Evolutionary conservation across 108 stramenopile genomes (phyloP), one percentile per base, ranked within the genome.

Genomic region (Skeletonema potamos): DNA sequence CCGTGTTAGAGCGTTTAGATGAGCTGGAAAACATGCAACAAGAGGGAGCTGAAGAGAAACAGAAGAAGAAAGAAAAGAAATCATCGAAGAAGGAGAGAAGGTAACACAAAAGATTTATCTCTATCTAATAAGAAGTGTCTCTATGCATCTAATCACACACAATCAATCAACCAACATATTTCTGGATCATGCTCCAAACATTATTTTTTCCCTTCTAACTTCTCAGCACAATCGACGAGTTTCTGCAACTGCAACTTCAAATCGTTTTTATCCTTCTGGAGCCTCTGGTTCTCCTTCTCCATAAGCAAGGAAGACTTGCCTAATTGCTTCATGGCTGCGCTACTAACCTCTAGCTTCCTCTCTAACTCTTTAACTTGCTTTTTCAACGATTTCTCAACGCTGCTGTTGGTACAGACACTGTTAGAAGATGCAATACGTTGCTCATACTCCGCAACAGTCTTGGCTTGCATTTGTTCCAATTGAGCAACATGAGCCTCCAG

Each of bases 1-100:
- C 88, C 12, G 68, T 92, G 11, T 43, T 92, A 9, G 77, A 82
- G 39, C 54, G 92, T 11, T 62, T 96, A 41, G 44, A 70, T 24
- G 86, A 91, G 65, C 68, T 96, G 15, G 84, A 81, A 60, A 33
- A 34, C 9, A 24, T 62, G 58, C 82, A 74, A 60, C 32, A 27
- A 34, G 74, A 78, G 67, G 60, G 64, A 9, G 77, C 78, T 7
- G 82, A 77, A 11, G 66, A 73, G 24, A 78, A 61, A 13, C 54
- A 66, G 26, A 76, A 74, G 66, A 58, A 54, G 24, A 83, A 86
- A 58, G 54, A 66, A 11, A 78, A 84, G 54, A 71, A 73, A 9
- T 13, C 48, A 15, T 51, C 48, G 20, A 84, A 84, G 37, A 72
- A 78, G 48, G 57, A 70, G 15, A 64, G 70, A 27, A 26, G 48